phyloP scores from a whole-genome alignment of 2,329 filamentous ascomycete species.

The Thielaviopsis cerberus region DNA sequence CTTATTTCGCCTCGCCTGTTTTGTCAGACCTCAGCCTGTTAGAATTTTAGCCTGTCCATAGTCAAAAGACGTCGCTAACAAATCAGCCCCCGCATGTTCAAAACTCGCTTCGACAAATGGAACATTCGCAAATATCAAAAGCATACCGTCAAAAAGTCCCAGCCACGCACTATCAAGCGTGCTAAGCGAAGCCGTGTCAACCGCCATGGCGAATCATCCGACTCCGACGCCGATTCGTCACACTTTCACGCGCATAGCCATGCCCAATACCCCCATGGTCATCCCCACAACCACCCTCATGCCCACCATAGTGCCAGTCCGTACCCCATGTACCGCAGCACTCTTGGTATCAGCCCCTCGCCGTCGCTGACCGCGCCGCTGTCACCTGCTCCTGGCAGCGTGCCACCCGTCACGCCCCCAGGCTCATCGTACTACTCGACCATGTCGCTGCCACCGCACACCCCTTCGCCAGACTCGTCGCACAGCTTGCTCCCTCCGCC shows the following conservation, averaged over 20 bases:
- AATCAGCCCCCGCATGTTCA: conserved; percentile 12
- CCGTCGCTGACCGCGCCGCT: neutral
- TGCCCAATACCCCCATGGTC: neutral
- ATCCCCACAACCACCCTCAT: too few relatives aligned
- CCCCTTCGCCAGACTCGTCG: neutral
- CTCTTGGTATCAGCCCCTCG: neutral
- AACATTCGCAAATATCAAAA: conserved; percentile 11
- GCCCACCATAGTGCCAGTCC: too few relatives aligned
- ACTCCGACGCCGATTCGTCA: neutral
- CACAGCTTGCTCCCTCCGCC: neutral
- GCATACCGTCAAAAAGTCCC: neutral
- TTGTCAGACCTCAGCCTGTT: neutral
- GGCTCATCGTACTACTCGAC: neutral
- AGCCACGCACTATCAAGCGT: neutral
- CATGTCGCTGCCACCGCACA: too few relatives aligned
- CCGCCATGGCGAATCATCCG: neutral
- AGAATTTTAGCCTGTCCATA: too few relatives aligned
- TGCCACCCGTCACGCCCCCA: neutral
- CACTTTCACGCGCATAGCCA: neutral
- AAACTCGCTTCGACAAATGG: conserved; percentile 12
- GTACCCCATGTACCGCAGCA: too few relatives aligned
- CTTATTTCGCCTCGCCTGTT: neutral
- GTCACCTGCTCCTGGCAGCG: neutral
- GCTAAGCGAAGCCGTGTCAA: neutral
- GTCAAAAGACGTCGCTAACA: too few relatives aligned